Conservation (phyloP, 2,329 filamentous ascomycete species). For the Gaeumannomyces tritici region DNA sequence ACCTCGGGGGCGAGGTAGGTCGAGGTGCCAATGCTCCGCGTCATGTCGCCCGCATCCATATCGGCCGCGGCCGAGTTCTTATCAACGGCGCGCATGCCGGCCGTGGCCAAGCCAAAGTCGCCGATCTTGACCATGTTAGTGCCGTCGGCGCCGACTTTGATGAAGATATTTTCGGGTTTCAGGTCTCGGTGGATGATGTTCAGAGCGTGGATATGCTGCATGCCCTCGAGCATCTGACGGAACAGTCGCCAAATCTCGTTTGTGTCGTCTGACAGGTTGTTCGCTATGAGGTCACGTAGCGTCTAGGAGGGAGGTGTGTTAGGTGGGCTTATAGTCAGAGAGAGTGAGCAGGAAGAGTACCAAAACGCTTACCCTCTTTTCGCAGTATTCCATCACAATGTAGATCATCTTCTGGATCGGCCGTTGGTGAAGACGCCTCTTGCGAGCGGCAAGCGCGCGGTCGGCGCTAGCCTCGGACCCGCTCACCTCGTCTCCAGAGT, state of each 20-base stretch:
- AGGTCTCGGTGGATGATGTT: constrained; percentile 93
- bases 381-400: constrained; percentile 98
- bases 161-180: constrained; percentile 97
- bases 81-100: constrained; percentile 64
- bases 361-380: constrained; percentile 54
- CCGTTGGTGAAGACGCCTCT: constrained; percentile 28
- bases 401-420: constrained; percentile 69
- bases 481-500: neutral
- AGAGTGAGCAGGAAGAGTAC: too few species aligned
- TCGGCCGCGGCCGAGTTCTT: constrained; percentile 25
- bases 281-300: constrained; percentile 75
- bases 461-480: neutral
- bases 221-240: constrained; percentile 79
- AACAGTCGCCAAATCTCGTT: constrained; percentile 85
- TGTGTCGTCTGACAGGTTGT: constrained; percentile 62
- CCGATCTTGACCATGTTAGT: constrained; percentile 89
- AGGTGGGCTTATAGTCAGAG: neutral
- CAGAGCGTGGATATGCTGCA: constrained; percentile 80
- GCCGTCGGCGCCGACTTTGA: constrained; percentile 57
- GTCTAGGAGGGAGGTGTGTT: constrained; percentile 39
- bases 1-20: constrained; percentile 93
- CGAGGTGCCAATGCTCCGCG: constrained; percentile 63
- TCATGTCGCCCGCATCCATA: constrained; percentile 53
- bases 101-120: constrained; percentile 91
- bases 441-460: neutral